Evolutionary conservation across 768 basidiomycete genomes (phyloP), one percentile per base, ranked within the genome.

Genomic region (Phylloporus rhodoxanthus): DNA sequence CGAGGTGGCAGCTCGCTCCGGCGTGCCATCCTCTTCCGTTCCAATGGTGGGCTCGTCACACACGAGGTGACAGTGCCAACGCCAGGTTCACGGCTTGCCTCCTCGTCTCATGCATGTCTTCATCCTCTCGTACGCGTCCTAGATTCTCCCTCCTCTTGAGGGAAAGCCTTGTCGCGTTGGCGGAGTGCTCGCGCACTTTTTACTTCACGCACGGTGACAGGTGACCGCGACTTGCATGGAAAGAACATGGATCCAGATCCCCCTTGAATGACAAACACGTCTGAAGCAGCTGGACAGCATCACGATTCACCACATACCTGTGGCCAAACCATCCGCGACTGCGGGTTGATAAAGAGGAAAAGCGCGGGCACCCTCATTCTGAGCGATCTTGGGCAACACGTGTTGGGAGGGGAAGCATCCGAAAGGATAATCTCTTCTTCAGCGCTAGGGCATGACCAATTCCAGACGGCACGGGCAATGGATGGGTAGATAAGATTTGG

Each of bases 401-500:
- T 64, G 61, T 62, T 45, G 26, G 15, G 21, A 26, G 29, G 42
- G 36, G 46, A 47, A 21, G 37, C 39, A 14, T 20, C 21, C 15
- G 20, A 41, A 10, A 41, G 25, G 51, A 61, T 32, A 51, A 60
- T 63, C 51, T 48, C 47, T 40, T 43, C 36, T 42, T 20, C 50
- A 28, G 45, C 41, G 30, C 37, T 14, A 48, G 48, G 48, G 41
- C 10, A 63, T 49, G 48, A 32, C 59, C 39, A 50, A 60, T 60
- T 62, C 42, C 2, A 51, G 14, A 60, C 50, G 6, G 10, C 47
- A 26, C 20, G 19, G 36, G 50, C 38, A 42, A 55, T 34, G 30
- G 37, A 36, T 41, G 48, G 29, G 20, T 19, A 42, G 63, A 65
- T 57, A 55, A 62, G 63, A 55, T 57, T 52, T 34, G 51, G 55